Evolutionary conservation across 2,329 filamentous ascomycete genomes (phyloP).

Genomic region (Diatrype stigma): DNA sequence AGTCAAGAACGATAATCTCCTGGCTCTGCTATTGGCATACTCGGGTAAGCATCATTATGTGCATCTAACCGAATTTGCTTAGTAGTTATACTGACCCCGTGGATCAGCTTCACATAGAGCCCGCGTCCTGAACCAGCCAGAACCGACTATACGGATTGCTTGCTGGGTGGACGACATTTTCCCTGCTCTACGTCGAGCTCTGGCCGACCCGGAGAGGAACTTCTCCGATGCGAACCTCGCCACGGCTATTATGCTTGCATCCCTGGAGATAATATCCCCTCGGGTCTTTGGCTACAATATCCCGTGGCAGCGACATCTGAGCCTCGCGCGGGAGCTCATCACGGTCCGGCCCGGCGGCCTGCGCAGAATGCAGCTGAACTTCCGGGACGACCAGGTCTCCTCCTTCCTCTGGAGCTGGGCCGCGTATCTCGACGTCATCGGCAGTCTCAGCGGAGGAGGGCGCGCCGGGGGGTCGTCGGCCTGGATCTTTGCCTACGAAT

Average conservation of each 20-base stretch:
- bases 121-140: slow-evolving; percentile 66
- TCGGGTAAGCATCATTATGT: slow-evolving; percentile 40
- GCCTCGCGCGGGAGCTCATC: slow-evolving; percentile 72
- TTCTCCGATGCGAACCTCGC: slow-evolving; percentile 72
- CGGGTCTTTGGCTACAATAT: slow-evolving; percentile 77
- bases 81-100: slow-evolving; percentile 12
- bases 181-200: slow-evolving; percentile 63
- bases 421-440: slow-evolving; percentile 76
- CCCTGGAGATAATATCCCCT: slow-evolving; percentile 78
- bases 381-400: slow-evolving; percentile 53
- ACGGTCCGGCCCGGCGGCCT: slow-evolving; percentile 49
- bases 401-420: slow-evolving; percentile 81
- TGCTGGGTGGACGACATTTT: slow-evolving; percentile 78
- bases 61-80: background rate
- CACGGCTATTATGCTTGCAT: slow-evolving; percentile 80
- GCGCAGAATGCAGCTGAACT: slow-evolving; percentile 49
- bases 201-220: slow-evolving; percentile 56
- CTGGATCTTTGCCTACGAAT: slow-evolving; percentile 46
- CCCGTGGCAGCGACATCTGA: slow-evolving; percentile 75
- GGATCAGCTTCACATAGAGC: slow-evolving; percentile 68
- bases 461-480: slow-evolving; percentile 46
- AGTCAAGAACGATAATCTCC: slow-evolving; percentile 63
- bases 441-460: slow-evolving; percentile 65
- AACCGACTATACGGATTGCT: slow-evolving; percentile 74
- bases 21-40: slow-evolving; percentile 75